A percentile compares a stretch with the other conserved stretches of the same genome.
Conservation (phyloP, 2,329 filamentous ascomycete species). For the Ilyonectria destructans region DNA sequence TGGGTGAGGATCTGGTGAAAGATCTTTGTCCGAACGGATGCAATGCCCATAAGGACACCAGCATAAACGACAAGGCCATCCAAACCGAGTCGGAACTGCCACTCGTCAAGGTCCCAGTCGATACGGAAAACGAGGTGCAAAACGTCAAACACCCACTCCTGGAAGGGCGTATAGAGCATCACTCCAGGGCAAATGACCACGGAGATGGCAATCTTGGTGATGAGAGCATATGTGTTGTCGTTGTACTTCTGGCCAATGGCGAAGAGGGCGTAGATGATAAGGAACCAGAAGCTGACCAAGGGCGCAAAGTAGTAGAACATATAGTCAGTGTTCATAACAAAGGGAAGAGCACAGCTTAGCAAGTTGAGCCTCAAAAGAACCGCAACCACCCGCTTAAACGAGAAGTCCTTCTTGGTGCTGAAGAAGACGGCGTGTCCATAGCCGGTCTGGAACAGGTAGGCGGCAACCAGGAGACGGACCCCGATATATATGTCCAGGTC, state of each 20-base stretch:
- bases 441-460: constrained; percentile 75
- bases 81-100: constrained; percentile 65
- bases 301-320: constrained; percentile 71
- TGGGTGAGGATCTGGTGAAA: too few relatives aligned
- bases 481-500: constrained; percentile 68
- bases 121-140: constrained; percentile 62
- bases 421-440: constrained; percentile 75
- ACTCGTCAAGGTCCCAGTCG: constrained; percentile 64
- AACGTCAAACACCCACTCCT: constrained; percentile 43
- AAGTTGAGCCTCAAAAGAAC: constrained; percentile 74
- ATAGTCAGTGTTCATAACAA: constrained; percentile 70
- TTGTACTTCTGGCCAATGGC: constrained; percentile 61
- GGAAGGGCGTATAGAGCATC: constrained; percentile 37
- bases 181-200: constrained; percentile 58
- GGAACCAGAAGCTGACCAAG: constrained; percentile 74
- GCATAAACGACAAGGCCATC: constrained; percentile 72
- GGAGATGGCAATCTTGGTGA: constrained; percentile 63
- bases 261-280: constrained; percentile 69
- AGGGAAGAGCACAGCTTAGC: constrained; percentile 67
- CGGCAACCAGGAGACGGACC: constrained; percentile 68
- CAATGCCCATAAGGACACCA: constrained; percentile 63
- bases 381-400: constrained; percentile 64
- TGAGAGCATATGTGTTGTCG: constrained; percentile 58
- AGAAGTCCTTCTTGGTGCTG: constrained; percentile 70
- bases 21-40: too few relatives aligned